phyloP scores from a whole-genome alignment of 2,329 filamentous ascomycete species.

The Chalaropsis ovoidea region DNA sequence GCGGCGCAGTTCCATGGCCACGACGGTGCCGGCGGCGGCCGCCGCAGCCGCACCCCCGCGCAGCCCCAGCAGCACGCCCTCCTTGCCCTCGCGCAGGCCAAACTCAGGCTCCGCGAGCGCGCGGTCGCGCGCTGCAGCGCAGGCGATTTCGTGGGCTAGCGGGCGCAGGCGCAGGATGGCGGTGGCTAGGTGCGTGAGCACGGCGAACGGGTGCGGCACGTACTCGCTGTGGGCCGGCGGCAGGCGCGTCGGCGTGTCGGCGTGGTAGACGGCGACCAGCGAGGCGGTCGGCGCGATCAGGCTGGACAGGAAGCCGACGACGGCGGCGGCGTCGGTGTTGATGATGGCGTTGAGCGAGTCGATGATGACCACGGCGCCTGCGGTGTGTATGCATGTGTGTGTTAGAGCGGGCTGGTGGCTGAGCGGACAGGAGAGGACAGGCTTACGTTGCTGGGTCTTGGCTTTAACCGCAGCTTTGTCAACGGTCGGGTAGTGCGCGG shows the following conservation, averaged over 20 bases:
- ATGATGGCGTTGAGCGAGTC: slow-evolving; percentile 66
- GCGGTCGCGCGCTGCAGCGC: slow-evolving; percentile 64
- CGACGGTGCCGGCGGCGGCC: slow-evolving; percentile 43
- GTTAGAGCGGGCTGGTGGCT: slow-evolving; percentile 1
- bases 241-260: slow-evolving; percentile 57
- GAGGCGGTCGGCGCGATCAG: slow-evolving; percentile 57
- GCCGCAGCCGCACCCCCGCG: slow-evolving; percentile 35
- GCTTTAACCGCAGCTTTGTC: slow-evolving; percentile 34
- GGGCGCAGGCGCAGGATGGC: slow-evolving; percentile 66
- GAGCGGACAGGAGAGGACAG: not conserved
- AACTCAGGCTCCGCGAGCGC: slow-evolving; percentile 67
- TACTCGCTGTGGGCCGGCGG: slow-evolving; percentile 42
- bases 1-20: slow-evolving; percentile 78
- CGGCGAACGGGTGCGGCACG: slow-evolving; percentile 57
- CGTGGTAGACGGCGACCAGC: slow-evolving; percentile 71
- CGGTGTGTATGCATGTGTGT: too few relatives aligned
- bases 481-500: slow-evolving; percentile 39
- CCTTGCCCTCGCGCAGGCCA: slow-evolving; percentile 64
- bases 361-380: slow-evolving; percentile 65
- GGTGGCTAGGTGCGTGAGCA: slow-evolving; percentile 79
- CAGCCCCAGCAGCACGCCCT: slow-evolving; percentile 59
- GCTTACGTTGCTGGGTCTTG: slow-evolving; percentile 38
- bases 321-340: slow-evolving; percentile 43
- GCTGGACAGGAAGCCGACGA: slow-evolving; percentile 60
- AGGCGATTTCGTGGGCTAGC: slow-evolving; percentile 62